Evolutionary conservation across 2,329 filamentous ascomycete species (phyloP).

Genomic region (Epichloe gansuensis): DNA sequence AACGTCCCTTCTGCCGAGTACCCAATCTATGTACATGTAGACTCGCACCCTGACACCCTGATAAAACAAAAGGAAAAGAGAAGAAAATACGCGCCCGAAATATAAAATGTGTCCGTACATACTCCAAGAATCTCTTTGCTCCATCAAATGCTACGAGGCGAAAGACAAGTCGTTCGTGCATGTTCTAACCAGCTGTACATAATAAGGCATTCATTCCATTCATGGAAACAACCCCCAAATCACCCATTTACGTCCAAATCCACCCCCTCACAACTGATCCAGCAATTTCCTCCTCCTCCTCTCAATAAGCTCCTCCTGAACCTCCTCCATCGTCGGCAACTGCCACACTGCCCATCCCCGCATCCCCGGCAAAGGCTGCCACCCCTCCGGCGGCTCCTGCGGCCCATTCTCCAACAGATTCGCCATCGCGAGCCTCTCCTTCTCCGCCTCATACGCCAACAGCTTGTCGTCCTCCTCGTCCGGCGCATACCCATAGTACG

Average conservation of each 20-base stretch:
- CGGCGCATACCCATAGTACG: constrained; percentile 89
- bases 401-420: constrained; percentile 48
- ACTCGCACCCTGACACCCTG: too few species aligned
- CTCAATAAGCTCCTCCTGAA: constrained; percentile 88
- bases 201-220: too few species aligned
- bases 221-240: neutral
- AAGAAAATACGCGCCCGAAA: neutral
- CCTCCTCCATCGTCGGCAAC: constrained; percentile 76
- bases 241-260: too few species aligned
- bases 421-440: constrained; percentile 71
- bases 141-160: neutral
- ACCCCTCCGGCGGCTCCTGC: constrained; percentile 50
- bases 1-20: too few species aligned
- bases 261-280: constrained; percentile 52
- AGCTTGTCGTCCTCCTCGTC: constrained; percentile 81
- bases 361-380: constrained; percentile 79
- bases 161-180: neutral
- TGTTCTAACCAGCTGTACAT: too few species aligned
- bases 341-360: constrained; percentile 78
- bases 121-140: neutral
- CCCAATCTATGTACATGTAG: too few species aligned
- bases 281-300: constrained; percentile 71
- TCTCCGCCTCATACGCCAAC: constrained; percentile 67
- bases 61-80: neutral
- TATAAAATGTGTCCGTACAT: neutral